Conservation (phyloP, 345 rosid species). For the Tarenaya hassleriana region DNA sequence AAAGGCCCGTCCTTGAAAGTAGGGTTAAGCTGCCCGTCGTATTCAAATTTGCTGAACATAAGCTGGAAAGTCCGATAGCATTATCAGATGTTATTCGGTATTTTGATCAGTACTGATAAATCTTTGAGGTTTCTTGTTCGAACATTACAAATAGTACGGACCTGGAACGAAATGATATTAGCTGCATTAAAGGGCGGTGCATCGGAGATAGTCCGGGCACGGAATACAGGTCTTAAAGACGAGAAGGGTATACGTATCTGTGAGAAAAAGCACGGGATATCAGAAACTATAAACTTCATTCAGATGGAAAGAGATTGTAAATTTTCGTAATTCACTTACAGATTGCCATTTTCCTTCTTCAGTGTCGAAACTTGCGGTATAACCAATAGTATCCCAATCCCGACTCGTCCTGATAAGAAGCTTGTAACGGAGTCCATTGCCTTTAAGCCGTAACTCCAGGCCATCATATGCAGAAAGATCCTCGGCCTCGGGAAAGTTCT, state of each 20-base stretch:
- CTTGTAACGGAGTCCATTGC: conserved; percentile 85
- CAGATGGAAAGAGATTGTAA: not conserved
- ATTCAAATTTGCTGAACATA: conserved; percentile 96
- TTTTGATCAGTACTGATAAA: too few relatives aligned
- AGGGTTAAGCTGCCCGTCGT: conserved; percentile 88
- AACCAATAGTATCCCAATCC: conserved; percentile 95
- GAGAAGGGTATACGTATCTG: conserved; percentile 75
- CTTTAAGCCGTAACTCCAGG: conserved; percentile 65
- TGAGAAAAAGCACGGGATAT: conserved; percentile 5
- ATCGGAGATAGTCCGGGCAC: conserved; percentile 65
- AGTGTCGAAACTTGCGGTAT: conserved; percentile 77
- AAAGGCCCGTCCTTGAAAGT: conserved; percentile 79
- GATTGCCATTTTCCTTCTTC: conserved; percentile 79
- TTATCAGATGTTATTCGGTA: not conserved
- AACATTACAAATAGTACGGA: conserved; percentile 9
- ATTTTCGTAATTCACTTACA: conserved; percentile 32
- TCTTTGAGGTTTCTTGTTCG: not conserved
- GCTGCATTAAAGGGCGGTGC: conserved; percentile 74
- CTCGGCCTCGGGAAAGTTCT: conserved; percentile 74
- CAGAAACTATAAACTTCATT: not conserved
- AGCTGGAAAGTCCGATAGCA: conserved; percentile 47
- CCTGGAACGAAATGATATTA: conserved; percentile 79
- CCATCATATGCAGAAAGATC: conserved; percentile 93
- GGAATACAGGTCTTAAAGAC: conserved; percentile 78
- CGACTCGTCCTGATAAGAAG: conserved; percentile 62